Percentiles rank a stretch among this genome's conserved stretches.
These are phyloP conservation scores for Thraustochytrium sp. DNA, from an alignment of 352 stramenopile species.

Conservation along the genomic window DNA sequence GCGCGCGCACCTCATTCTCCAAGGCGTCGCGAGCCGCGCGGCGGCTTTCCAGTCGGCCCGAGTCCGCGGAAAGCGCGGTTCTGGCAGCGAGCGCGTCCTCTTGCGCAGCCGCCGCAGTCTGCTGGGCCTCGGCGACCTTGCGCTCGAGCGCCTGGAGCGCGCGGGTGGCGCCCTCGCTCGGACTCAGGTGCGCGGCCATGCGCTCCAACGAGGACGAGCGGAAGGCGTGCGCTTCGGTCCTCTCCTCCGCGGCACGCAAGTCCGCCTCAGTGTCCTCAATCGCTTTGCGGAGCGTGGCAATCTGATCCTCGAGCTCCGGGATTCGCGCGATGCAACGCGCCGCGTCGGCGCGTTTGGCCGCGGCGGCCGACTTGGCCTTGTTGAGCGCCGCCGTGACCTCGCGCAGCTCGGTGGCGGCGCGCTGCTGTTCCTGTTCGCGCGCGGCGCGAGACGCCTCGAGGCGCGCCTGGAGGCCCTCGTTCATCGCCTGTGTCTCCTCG, in stretches of 20 bases:
- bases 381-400: not conserved
- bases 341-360: not conserved
- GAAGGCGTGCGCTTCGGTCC: not conserved
- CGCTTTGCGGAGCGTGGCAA: not conserved
- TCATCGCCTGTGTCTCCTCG: not conserved
- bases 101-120: not conserved
- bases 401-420: not conserved
- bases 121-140: not conserved
- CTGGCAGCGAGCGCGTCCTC: not conserved
- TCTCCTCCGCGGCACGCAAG: not conserved
- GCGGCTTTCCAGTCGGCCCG: not conserved
- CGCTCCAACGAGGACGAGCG: not conserved
- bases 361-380: not conserved
- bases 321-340: not conserved
- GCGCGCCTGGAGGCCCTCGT: not conserved
- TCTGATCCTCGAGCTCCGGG: not conserved
- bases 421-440: not conserved
- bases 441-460: not conserved
- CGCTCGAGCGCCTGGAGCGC: not conserved
- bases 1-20: not conserved
- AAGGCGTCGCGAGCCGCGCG: not conserved
- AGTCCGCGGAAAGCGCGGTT: not conserved
- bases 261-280: constrained; percentile 9
- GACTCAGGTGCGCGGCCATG: not conserved
- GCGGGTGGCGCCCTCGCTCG: not conserved